Base-by-base conservation (phyloP, 192 early-diverging fungal species). In the Pecoramyces ruminantium region DNA sequence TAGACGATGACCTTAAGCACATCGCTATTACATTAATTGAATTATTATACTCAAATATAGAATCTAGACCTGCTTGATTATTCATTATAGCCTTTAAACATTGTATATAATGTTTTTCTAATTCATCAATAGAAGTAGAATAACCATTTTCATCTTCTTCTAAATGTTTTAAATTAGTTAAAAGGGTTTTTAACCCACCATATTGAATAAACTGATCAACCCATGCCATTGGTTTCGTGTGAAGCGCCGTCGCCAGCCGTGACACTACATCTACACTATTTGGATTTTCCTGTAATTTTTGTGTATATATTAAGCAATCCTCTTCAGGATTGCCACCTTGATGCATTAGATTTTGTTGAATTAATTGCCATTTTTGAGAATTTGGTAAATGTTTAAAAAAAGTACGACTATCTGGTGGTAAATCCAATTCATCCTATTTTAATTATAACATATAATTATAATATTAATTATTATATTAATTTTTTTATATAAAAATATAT, bases 1-100 rank as follows among this genome's bases (percentile, higher is more conserved):
- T 67, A 25, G 85, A 85, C 29, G 87, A 84, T 5, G 86, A 87
- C n/a, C 87, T 85, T 13, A 89, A 80, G 12, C 86, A 88, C 39
- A 89, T 78, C 11, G 88, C 88, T 78, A 89, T 89, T 25, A 86
- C 83, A 67, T 85, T 82, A 34, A 89, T 83, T 11, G 85, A 80
- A 28, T 82, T 86, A 16, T 84, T 83, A 30, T 82, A 82, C 34
- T 89, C 88, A 30, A 89, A 84, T 28, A 89, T 87, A 15, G 88
- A 85, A 0, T 85, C 86, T 18, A 89, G 80, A 25, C 88, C 88
- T 51, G 87, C 87, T 82, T 89, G 87, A 84, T 89, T 89, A 83
- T 89, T 89, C 88, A 89, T 89, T 25, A 89, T 81, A 4, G 87
- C 87, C 79, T 89, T 89, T 17, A 89, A 79, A 79, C 88, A 89